A percentile compares a stretch with the other conserved stretches of the same genome.
Conservation (phyloP, 495 filamentous ascomycete genomes). For the Neurospora tetrasperma region DNA sequence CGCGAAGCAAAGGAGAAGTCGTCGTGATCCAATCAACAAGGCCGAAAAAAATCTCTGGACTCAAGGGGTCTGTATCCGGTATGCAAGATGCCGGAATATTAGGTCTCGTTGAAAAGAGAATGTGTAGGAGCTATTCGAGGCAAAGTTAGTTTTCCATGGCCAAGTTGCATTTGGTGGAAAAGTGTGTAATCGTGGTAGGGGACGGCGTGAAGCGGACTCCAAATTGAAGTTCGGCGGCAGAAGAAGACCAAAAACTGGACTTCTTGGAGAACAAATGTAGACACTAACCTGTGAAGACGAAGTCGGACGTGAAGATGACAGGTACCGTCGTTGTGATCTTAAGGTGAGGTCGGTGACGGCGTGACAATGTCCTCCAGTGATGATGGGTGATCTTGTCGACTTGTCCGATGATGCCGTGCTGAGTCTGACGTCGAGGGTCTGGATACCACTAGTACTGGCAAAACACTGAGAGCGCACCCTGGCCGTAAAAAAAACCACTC, state of each 20-base stretch:
- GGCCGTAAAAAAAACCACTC: slow-evolving; percentile 12
- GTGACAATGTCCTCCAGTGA: slow-evolving; percentile 8
- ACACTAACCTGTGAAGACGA: slow-evolving; percentile 20
- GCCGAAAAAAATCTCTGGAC: not conserved
- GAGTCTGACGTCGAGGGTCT: not conserved
- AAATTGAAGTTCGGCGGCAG: slow-evolving; percentile 1
- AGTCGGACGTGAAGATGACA: slow-evolving; percentile 4
- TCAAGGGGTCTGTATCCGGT: not conserved
- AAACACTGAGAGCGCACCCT: slow-evolving; percentile 13
- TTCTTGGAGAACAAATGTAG: not conserved
- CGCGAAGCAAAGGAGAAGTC: not conserved
- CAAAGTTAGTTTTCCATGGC: not conserved
- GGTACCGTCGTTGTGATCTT: slow-evolving; percentile 12
- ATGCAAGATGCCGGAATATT: not conserved
- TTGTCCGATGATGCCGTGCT: not conserved
- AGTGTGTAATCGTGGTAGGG: not conserved
- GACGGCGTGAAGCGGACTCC: not conserved
- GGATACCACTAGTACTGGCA: not conserved
- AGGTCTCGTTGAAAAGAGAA: not conserved
- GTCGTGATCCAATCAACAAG: not conserved
- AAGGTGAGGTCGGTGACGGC: not conserved
- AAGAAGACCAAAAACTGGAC: not conserved
- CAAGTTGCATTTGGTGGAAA: not conserved
- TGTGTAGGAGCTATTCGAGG: not conserved
- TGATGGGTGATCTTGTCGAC: not conserved